These are phyloP conservation scores for Conoideocrella luteorostrata DNA, from an alignment of 2,329 filamentous ascomycete species.

Conservation along the genomic window DNA sequence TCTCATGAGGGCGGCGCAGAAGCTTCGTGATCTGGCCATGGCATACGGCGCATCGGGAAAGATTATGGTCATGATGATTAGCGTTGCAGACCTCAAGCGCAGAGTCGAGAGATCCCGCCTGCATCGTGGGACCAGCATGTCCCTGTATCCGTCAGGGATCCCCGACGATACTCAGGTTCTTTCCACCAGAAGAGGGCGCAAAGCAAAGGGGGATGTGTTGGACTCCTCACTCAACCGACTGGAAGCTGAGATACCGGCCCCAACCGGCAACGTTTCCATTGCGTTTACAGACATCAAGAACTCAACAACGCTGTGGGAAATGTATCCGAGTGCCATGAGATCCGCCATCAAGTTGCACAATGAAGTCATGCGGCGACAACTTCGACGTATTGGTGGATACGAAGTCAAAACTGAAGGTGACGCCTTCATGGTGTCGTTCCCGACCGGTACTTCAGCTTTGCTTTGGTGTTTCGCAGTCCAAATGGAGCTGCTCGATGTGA, in stretches of 20 bases:
- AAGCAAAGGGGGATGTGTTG: conserved; percentile 56
- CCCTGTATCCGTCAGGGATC: conserved; percentile 70
- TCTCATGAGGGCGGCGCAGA: conserved; percentile 91
- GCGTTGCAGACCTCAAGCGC: conserved; percentile 83
- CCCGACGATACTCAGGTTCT: conserved; percentile 63
- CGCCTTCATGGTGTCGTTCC: conserved; percentile 98
- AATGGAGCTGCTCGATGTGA: conserved; percentile 75
- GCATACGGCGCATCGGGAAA: conserved; percentile 91
- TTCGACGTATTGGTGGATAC: conserved; percentile 90
- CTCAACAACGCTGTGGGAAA: conserved; percentile 93
- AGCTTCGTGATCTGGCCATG: conserved; percentile 89
- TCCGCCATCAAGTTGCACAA: conserved; percentile 97
- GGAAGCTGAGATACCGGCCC: conserved; percentile 84
- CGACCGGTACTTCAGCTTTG: conserved; percentile 87
- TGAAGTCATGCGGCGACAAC: conserved; percentile 87
- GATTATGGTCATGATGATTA: conserved; percentile 98
- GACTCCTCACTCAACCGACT: conserved; percentile 84
- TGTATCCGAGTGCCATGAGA: conserved; percentile 89
- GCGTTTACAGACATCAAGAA: conserved; percentile 99
- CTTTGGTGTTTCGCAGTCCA: conserved; percentile 97
- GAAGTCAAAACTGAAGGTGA: conserved; percentile 99
- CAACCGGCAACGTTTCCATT: conserved; percentile 83
- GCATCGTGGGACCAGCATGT: conserved; percentile 76
- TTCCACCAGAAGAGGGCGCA: conserved; percentile 58
- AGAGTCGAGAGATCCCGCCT: conserved; percentile 66